Evolutionary conservation across 2,329 filamentous ascomycete genomes (phyloP), one percentile per base, ranked within the genome.

Genomic region (Paramyrothecium roridum): DNA sequence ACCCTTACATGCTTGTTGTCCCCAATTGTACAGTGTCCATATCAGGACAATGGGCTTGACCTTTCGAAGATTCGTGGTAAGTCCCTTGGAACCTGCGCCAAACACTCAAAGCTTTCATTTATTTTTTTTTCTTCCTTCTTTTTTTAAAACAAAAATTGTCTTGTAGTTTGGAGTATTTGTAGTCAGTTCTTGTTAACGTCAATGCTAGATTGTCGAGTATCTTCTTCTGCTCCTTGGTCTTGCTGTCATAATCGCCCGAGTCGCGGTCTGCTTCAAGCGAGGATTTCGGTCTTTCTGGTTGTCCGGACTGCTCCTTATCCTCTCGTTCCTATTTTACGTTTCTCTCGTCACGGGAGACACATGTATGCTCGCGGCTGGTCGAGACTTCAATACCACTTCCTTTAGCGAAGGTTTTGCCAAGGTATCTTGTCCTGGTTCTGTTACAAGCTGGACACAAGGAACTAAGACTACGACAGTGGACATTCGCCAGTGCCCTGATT

Each of bases 251-350:
- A 16, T 33, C 19, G 37, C 40, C 19, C 40, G 52, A 47, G 16
- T 48, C 20, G 40, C 23, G 16, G 40, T 53, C 12, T 43, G 52
- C 7, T 30, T 43, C n/a, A 33, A 6, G 21, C 40, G 23, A 20
- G 22, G 52, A 16, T 33, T 47, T 13, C 47, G 52, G 52, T n/a
- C 13, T 19, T 53, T 48, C 23, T 53, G 40, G 52, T n/a, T 34
- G 22, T 48, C 52, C 17, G 52, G 48, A 10, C 8, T 48, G 11
- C 48, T 53, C 43, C 40, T 53, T 6, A 21, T 53, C 12, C 7
- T 34, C 12, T 21, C 40, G 19, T 43, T 53, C 3, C 17, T 53
- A 2, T 6, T 37, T 4, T 53, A 47, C 21, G 4, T 30, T 19
- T 4, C 34, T 21, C 10, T 52, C 10, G 26, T 37, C 12, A 26